Conservation (phyloP, 2,329 filamentous ascomycete species). For the Microdochium trichocladiopsis region DNA sequence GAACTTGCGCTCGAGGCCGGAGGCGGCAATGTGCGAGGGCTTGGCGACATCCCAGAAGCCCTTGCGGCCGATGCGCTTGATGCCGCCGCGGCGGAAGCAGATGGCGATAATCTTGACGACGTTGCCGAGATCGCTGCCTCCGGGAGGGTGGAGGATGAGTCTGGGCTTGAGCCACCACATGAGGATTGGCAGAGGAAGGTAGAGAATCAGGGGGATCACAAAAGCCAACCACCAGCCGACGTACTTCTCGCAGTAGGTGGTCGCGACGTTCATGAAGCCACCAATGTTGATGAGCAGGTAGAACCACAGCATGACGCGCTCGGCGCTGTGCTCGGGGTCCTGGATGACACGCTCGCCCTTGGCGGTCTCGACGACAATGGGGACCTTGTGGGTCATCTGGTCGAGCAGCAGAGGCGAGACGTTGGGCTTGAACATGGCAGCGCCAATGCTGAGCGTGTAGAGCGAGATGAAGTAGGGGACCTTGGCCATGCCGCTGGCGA, state of each 20-base stretch:
- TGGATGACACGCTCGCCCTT: conserved; percentile 57
- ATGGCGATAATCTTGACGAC: conserved; percentile 32
- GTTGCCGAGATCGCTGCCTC: conserved; percentile 35
- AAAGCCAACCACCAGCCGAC: neutral
- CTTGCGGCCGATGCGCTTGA: conserved; percentile 27
- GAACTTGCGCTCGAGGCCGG: conserved; percentile 19
- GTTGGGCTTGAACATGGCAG: conserved; percentile 64
- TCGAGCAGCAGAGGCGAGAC: conserved; percentile 63
- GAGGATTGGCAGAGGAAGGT: conserved; percentile 31
- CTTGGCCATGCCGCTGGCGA: conserved; percentile 37
- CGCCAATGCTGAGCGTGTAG: conserved; percentile 49
- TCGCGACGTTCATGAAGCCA: neutral
- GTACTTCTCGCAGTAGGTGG: neutral
- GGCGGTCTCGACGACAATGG: conserved; percentile 42
- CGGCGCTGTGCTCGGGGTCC: conserved; percentile 56
- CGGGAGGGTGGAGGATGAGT: conserved; percentile 34
- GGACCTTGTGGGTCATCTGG: conserved; percentile 50
- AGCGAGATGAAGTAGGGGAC: conserved; percentile 48
- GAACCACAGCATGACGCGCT: conserved; percentile 60
- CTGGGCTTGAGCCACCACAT: conserved; percentile 33
- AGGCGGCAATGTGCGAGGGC: conserved; percentile 39
- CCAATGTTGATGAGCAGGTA: conserved; percentile 48
- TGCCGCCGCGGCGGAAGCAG: conserved; percentile 36
- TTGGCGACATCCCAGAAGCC: conserved; percentile 51
- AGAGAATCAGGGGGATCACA: conserved; percentile 35